Base-by-base conservation (phyloP, 2,329 filamentous ascomycete species). In the Sodiomyces alkalinus region DNA sequence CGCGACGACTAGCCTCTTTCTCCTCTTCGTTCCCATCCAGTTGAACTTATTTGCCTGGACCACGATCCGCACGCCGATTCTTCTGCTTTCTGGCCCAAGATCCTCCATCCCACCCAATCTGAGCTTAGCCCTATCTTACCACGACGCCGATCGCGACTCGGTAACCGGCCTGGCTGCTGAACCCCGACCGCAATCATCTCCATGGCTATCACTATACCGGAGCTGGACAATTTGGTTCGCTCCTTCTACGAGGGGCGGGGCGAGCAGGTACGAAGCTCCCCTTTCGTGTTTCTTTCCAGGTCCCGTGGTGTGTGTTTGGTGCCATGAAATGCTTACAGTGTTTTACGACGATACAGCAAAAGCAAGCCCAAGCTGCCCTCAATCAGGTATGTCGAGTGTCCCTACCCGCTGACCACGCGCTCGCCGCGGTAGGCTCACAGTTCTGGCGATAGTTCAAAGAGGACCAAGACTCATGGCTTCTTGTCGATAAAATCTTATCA, bases 171-270 rank as follows among this genome's bases (percentile, higher is more conserved):
- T n/a, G n/a, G n/a, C n/a, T n/a, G n/a, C n/a, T n/a, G 14, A 16
- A 25, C 23, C 23, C 22, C 23, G 14, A 25, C 23, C 16, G 23
- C 23, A 16, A 51, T 47, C 45, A 44, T 43, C 43, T 60, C 52
- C 55, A 77, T 77, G 73, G 63, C 72, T 53, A 62, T 71, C 52
- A 64, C 80, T 48, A 87, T 98, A 58, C 74, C 80, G 56, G 90
- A 98, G 74, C 75, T 98, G 64, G 90, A 98, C 72, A 77, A 68
- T 56, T 90, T 85, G 42, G 87, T 96, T 68, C 86, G 81, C 55
- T 75, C 82, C 63, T 96, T 98, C 61, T 98, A 93, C 51, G 87
- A 96, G 62, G 86, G 86, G 53, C 80, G 87, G 56, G 90, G 90
- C 46, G 83, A 94, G 36, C 72, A 85, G 65, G 85, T 92, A 65